A percentile compares a stretch with the other conserved stretches of the same genome.
phyloP scores from a whole-genome alignment of 2,329 filamentous ascomycete species.

The Phyllosticta citriasiana region DNA sequence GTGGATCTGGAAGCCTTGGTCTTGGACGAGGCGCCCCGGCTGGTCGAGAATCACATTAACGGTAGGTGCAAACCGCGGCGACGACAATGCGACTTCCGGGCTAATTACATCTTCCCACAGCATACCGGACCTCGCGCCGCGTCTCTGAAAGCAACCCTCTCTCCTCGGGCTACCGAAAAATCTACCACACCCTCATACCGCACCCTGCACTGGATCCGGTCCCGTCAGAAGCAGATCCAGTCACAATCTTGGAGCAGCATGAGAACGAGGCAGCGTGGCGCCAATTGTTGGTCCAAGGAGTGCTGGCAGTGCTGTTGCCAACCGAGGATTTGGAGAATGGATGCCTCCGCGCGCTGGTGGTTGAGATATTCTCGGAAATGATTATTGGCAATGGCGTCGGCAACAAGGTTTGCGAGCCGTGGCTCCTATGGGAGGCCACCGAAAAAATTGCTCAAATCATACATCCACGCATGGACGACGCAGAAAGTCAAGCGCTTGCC shows the following conservation, averaged over 20 bases:
- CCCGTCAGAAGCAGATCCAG: conserved; percentile 46
- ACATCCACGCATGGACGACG: conserved; percentile 21
- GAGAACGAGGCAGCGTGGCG: conserved; percentile 77
- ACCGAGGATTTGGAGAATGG: conserved; percentile 87
- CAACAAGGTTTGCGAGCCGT: conserved; percentile 74
- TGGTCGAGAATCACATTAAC: conserved; percentile 69
- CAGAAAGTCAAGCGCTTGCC: conserved; percentile 13
- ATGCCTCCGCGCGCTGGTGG: conserved; percentile 72
- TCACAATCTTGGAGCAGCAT: conserved; percentile 49
- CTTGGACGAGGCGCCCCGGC: conserved; percentile 76
- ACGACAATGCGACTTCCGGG: conserved; percentile 16
- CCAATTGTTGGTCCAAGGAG: conserved; percentile 73
- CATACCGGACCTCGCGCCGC: conserved; percentile 59
- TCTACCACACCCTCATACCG: conserved; percentile 78
- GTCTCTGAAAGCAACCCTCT: conserved; percentile 50
- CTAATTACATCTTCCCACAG: conserved; percentile 34
- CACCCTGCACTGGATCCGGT: conserved; percentile 73
- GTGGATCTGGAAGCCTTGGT: conserved; percentile 75
- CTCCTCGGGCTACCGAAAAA: conserved; percentile 50
- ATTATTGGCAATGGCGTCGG: conserved; percentile 75
- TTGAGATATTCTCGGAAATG: conserved; percentile 81
- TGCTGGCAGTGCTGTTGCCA: conserved; percentile 74
- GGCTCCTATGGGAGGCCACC: conserved; percentile 78
- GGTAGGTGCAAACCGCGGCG: conserved; percentile 44
- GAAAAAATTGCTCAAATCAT: conserved; percentile 55